Evolutionary conservation across 768 basidiomycete species (phyloP), one percentile per base, ranked within the genome.

Genomic region (Lyophyllum semitale): DNA sequence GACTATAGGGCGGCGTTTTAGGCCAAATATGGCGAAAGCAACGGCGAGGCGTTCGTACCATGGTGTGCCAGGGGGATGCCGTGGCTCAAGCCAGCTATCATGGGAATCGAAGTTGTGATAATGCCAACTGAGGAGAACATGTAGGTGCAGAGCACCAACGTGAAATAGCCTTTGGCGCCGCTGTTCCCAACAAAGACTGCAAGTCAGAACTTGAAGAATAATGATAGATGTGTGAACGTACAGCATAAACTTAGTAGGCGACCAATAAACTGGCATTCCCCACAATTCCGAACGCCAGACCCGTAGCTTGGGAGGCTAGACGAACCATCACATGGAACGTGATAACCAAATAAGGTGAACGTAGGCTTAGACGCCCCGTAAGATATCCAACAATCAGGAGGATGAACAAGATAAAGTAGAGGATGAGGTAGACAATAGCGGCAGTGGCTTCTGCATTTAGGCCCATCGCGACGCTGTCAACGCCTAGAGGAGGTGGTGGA

Each of bases 61-160:
- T 22, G 59, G 52, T 9, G 62, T 59, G 9, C 53, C 57, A 0
- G 61, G 61, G 2, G 46, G 53, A 29, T 63, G 50, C 18, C 66
- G 66, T 8, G 71, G 71, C 51, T 74, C 73, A 9, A 74, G 64
- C 71, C 71, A 74, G 22, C 70, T 71, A 33, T 66, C 62, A 13
- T 66, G 66, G 11, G 54, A 59, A 1, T 62, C 60, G 23, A 68
- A 59, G 48, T 73, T 73, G 46, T 68, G 69, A 45, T 71, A 62
- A 29, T 74, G 73, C 73, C 73, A 74, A 13, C 67, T 68, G 22
- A 72, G 64, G 47, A 73, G 62, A 70, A 73, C n/a, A 71, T 68
- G 52, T 68, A 71, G 7, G 71, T 58, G 53, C 71, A 73, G 4
- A 73, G 63, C 38, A 72, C 69, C 37, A 69, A 56, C 1, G 70